phyloP scores from a whole-genome alignment of 2,329 filamentous ascomycete species.

The Calonectria fujianensis region DNA sequence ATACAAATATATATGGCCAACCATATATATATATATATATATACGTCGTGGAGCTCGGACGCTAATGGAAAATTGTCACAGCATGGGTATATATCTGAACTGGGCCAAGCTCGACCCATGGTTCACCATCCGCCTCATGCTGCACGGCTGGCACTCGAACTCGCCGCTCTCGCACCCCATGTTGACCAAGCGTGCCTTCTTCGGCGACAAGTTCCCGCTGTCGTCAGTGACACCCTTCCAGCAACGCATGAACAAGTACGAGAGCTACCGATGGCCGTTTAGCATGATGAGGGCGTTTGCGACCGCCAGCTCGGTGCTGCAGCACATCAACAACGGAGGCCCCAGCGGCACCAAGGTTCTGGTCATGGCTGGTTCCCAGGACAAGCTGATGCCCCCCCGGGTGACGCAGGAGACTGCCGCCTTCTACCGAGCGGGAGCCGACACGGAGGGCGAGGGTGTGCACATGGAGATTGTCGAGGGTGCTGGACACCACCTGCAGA shows the following conservation, averaged over 20 bases:
- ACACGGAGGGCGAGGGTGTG: slow-evolving; percentile 58
- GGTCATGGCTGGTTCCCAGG: slow-evolving; percentile 62
- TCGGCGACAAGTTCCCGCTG: slow-evolving; percentile 65
- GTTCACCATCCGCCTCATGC: slow-evolving; percentile 67
- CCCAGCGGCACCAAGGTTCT: slow-evolving; percentile 57
- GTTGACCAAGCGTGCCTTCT: slow-evolving; percentile 71
- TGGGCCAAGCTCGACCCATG: slow-evolving; percentile 68
- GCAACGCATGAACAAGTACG: slow-evolving; percentile 66
- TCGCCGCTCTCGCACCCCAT: slow-evolving; percentile 71
- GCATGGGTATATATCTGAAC: slow-evolving; percentile 68
- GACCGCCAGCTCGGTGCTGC: slow-evolving; percentile 62
- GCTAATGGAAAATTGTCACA: slow-evolving; percentile 28
- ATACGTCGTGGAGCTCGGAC: background rate
- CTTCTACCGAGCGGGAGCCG: slow-evolving; percentile 50
- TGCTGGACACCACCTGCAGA: slow-evolving; percentile 72
- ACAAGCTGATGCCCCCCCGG: slow-evolving; percentile 63
- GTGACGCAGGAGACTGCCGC: slow-evolving; percentile 63
- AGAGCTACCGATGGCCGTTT: slow-evolving; percentile 71
- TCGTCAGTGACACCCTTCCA: slow-evolving; percentile 65
- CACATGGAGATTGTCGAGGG: slow-evolving; percentile 64
- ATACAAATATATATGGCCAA: background rate
- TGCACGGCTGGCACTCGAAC: slow-evolving; percentile 69
- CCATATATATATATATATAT: background rate
- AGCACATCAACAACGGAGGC: slow-evolving; percentile 56
- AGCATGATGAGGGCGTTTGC: slow-evolving; percentile 68